These are phyloP conservation scores for Jatropha podagrica DNA, from an alignment of 441 rosid species.

Conservation along the genomic window DNA sequence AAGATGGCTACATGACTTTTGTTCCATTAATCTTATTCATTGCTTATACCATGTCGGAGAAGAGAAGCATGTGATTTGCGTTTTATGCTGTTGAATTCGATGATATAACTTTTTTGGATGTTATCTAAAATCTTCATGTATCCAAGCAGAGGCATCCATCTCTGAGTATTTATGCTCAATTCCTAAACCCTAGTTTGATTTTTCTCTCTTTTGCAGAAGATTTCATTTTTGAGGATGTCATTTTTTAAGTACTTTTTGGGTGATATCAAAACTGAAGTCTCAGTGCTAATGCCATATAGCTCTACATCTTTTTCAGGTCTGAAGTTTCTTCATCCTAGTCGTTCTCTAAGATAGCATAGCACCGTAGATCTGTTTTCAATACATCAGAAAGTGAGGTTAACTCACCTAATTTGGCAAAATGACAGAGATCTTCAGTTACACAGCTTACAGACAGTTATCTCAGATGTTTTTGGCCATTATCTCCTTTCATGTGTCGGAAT, in stretches of 20 bases:
- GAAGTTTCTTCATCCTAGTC: slow-evolving; percentile 14
- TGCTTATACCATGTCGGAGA: not conserved
- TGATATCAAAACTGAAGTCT: slow-evolving; percentile 18
- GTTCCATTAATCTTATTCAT: not conserved
- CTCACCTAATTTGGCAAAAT: slow-evolving; percentile 27
- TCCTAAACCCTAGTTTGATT: not conserved
- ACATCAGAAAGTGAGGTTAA: slow-evolving; percentile 17
- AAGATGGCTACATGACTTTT: not conserved
- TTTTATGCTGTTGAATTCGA: not conserved
- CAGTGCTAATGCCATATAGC: slow-evolving; percentile 21
- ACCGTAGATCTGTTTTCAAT: slow-evolving; percentile 4
- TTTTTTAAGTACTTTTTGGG: slow-evolving; percentile 22
- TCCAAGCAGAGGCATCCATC: not conserved
- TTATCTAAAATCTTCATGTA: not conserved
- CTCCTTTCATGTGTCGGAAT: slow-evolving; percentile 78
- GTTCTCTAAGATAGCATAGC: slow-evolving; percentile 2
- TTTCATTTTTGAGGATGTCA: slow-evolving; percentile 23
- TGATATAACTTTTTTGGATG: not conserved
- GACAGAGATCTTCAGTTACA: slow-evolving; percentile 54
- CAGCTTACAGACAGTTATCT: slow-evolving; percentile 57
- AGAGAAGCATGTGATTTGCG: not conserved
- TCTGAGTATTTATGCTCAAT: not conserved
- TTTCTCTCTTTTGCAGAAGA: slow-evolving; percentile 20
- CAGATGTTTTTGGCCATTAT: slow-evolving; percentile 50
- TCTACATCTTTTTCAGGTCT: slow-evolving; percentile 42